Evolutionary conservation across 495 filamentous ascomycete species (phyloP).

Genomic region (Penicillium lividum): DNA sequence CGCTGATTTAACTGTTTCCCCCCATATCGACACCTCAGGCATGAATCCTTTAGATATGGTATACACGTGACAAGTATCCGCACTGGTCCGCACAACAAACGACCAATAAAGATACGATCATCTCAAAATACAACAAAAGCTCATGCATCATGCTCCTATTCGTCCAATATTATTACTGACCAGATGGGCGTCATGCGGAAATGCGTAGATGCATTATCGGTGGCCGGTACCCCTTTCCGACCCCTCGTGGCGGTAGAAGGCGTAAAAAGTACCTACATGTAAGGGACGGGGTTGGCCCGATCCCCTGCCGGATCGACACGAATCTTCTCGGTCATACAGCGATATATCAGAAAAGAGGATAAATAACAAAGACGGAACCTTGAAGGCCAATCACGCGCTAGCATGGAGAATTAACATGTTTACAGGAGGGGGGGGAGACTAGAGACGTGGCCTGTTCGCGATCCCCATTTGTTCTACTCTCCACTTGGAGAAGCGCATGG

Average conservation of each 20-base stretch:
- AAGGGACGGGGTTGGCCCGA: slow-evolving; percentile 15
- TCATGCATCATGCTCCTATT: neutral
- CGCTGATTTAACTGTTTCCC: neutral
- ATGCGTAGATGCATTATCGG: slow-evolving; percentile 4
- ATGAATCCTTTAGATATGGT: neutral
- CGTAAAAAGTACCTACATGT: slow-evolving; percentile 15
- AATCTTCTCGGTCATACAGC: slow-evolving; percentile 1
- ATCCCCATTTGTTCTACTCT: slow-evolving; percentile 7
- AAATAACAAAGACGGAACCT: neutral
- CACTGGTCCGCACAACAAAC: neutral
- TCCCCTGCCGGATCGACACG: slow-evolving; percentile 27
- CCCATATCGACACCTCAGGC: slow-evolving; percentile 6
- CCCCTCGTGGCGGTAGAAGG: slow-evolving; percentile 26
- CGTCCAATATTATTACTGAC: neutral
- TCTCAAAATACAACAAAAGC: neutral
- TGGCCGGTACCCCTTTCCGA: slow-evolving; percentile 10
- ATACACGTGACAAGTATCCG: neutral
- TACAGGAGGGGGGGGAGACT: slow-evolving; percentile 11
- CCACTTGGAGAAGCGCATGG: slow-evolving; percentile 12
- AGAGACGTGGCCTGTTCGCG: slow-evolving; percentile 35
- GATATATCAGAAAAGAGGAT: slow-evolving; percentile 4
- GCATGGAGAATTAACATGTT: slow-evolving; percentile 8
- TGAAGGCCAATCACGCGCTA: slow-evolving; percentile 4
- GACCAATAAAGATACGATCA: neutral
- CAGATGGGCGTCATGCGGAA: neutral